Percentiles rank a stretch among this genome's conserved stretches.
Conservation (phyloP, 208 protist species). For the Endotrypanum monterogeii region DNA sequence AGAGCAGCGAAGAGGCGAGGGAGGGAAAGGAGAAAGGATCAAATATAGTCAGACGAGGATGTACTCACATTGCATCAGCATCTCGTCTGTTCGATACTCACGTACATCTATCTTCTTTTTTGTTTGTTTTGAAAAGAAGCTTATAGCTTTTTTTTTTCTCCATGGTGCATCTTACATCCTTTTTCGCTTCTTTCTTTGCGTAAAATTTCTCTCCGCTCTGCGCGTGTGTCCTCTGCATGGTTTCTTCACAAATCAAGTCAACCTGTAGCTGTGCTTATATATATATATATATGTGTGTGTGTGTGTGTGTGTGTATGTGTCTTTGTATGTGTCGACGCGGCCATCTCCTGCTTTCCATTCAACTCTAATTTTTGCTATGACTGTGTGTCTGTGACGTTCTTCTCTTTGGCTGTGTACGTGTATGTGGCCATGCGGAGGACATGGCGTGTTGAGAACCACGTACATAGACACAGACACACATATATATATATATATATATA, state of each 20-base stretch:
- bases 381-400: neutral
- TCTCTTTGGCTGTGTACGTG: neutral
- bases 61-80: neutral
- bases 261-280: slow-evolving; percentile 1
- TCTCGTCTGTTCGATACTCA: neutral
- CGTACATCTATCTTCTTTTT: neutral
- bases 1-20: neutral
- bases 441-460: neutral
- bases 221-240: neutral
- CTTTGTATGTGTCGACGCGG: neutral
- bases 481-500: too few species aligned
- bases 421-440: neutral
- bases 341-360: neutral
- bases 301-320: slow-evolving; percentile 3
- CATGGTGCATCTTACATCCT: neutral
- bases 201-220: too few species aligned
- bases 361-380: neutral
- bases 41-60: neutral
- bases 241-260: neutral
- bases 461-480: neutral
- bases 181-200: neutral
- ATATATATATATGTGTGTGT: neutral
- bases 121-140: neutral
- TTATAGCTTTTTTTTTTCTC: slow-evolving; percentile 1
- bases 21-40: neutral